Evolutionary conservation across 352 stramenopile species (phyloP).

Genomic region (Globisporangium lucens): DNA sequence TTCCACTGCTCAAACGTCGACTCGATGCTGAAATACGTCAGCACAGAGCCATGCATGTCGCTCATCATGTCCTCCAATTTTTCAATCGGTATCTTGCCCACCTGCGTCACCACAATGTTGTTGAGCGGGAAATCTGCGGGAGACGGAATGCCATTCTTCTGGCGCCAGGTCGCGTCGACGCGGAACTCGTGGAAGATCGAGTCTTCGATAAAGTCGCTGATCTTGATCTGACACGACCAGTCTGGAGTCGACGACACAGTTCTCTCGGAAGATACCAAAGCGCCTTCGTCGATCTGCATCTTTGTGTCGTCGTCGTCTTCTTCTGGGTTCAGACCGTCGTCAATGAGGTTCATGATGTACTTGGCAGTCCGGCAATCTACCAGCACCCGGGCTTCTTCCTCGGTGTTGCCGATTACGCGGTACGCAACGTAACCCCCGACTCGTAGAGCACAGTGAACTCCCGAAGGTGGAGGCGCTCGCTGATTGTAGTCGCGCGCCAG

Average conservation of each 20-base stretch:
- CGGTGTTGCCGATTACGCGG: conserved; percentile 43
- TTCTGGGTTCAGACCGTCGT: conserved; percentile 56
- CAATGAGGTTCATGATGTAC: conserved; percentile 74
- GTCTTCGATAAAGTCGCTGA: conserved; percentile 50
- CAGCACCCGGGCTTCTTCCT: conserved; percentile 46
- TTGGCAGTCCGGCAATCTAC: conserved; percentile 47
- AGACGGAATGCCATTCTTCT: neutral
- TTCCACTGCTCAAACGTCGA: conserved; percentile 71
- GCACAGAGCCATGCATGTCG: conserved; percentile 37
- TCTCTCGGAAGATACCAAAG: neutral
- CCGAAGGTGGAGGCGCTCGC: conserved; percentile 12
- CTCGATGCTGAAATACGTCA: conserved; percentile 61
- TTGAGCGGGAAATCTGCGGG: conserved; percentile 24
- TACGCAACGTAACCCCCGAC: conserved; percentile 47
- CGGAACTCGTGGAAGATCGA: conserved; percentile 43
- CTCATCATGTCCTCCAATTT: conserved; percentile 39
- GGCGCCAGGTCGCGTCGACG: conserved; percentile 54
- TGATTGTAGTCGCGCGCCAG: conserved; percentile 1
- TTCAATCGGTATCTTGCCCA: conserved; percentile 36
- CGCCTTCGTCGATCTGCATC: conserved; percentile 30
- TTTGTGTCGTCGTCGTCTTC: conserved; percentile 35
- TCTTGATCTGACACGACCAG: conserved; percentile 50
- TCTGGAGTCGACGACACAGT: conserved; percentile 16
- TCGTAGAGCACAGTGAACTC: conserved; percentile 34
- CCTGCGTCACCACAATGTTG: conserved; percentile 38